Conservation (phyloP, 495 filamentous ascomycete genomes). For the Massariosphaeria phaeospora region DNA sequence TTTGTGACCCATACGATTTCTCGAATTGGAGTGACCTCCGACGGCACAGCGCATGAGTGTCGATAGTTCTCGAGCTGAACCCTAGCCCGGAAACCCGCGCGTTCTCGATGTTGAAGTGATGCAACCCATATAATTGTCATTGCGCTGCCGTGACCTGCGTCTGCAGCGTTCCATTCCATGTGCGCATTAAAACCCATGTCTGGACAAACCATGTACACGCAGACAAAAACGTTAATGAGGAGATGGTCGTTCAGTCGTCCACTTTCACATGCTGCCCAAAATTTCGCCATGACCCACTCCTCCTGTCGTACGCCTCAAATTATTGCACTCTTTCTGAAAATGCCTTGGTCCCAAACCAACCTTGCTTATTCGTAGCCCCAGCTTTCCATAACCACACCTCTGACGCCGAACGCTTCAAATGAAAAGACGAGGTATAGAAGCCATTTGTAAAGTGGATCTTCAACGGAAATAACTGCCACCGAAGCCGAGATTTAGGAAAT, state of each 20-base stretch:
- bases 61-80: no score
- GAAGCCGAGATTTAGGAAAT: neutral
- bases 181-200: constrained; percentile 9
- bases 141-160: no score
- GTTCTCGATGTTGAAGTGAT: no score
- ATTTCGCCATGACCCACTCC: neutral
- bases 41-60: no score
- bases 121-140: neutral
- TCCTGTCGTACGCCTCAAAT: neutral
- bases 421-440: constrained; percentile 5
- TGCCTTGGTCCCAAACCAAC: neutral
- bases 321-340: neutral
- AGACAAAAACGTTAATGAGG: constrained; percentile 4
- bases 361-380: neutral
- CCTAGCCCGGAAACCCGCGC: no score
- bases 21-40: no score
- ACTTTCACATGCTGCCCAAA: constrained; percentile 5
- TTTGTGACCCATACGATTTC: no score
- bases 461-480: neutral
- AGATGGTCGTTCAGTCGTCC: constrained; percentile 3
- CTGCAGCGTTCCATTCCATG: neutral
- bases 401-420: constrained; percentile 19
- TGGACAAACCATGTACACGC: constrained; percentile 5
- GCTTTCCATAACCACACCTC: neutral
- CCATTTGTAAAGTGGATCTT: neutral